Conservation (phyloP, 768 basidiomycete species). For the Suillus americanus region DNA sequence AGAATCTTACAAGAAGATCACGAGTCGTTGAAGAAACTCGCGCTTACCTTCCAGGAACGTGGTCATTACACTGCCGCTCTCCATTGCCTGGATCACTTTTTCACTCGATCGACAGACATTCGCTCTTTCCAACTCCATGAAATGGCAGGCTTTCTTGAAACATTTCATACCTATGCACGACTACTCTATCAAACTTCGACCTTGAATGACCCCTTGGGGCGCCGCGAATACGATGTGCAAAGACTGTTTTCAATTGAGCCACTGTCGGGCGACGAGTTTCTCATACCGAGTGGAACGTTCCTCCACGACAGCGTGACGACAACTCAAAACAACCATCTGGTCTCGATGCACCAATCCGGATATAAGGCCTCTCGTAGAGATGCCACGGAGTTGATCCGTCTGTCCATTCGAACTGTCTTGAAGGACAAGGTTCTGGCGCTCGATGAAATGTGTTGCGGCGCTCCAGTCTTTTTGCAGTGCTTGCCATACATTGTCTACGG, state of each 20-base stretch:
- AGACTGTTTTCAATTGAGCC: conserved; percentile 35
- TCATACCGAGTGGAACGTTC: neutral
- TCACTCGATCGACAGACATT: conserved; percentile 27
- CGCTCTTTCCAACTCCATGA: conserved; percentile 21
- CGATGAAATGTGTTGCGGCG: conserved; percentile 29
- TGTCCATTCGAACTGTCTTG: conserved; percentile 28
- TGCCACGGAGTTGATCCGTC: conserved; percentile 25
- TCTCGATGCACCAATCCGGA: neutral
- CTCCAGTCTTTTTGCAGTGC: conserved; percentile 39
- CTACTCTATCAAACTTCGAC: conserved; percentile 30
- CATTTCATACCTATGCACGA: conserved; percentile 36
- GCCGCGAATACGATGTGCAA: conserved; percentile 16
- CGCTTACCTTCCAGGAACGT: conserved; percentile 26
- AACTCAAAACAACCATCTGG: neutral
- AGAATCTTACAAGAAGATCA: conserved; percentile 28
- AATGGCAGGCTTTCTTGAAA: conserved; percentile 28
- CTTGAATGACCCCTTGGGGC: conserved; percentile 26
- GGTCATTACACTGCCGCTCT: conserved; percentile 35
- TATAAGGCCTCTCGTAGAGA: conserved; percentile 15
- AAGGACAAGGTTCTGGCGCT: conserved; percentile 29
- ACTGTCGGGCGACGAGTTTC: conserved; percentile 21
- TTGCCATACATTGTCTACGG: conserved; percentile 31
- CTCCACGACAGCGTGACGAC: neutral
- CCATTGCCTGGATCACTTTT: conserved; percentile 45
- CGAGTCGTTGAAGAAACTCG: conserved; percentile 31